Percentiles rank a stretch among this genome's conserved stretches.
These are phyloP conservation scores for Calonectria honghensis DNA, from an alignment of 2,329 filamentous ascomycete genomes.

Conservation along the genomic window DNA sequence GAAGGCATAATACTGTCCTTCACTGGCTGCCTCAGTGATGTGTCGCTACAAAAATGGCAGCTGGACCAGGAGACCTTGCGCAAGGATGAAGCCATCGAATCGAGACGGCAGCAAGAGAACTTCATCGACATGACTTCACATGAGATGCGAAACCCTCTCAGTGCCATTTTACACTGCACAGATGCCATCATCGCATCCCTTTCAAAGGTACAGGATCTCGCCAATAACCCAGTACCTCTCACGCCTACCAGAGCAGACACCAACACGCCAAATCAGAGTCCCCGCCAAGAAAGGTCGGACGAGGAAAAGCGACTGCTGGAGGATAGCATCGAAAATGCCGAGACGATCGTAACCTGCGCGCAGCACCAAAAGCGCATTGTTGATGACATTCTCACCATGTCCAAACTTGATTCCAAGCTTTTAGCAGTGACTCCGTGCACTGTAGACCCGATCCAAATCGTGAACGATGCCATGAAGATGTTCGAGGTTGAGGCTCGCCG, in stretches of 20 bases:
- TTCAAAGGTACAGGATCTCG: slow-evolving; percentile 65
- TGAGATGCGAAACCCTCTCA: slow-evolving; percentile 84
- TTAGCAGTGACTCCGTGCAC: slow-evolving; percentile 83
- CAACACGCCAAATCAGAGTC: slow-evolving; percentile 29
- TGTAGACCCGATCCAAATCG: slow-evolving; percentile 79
- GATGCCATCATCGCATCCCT: slow-evolving; percentile 79
- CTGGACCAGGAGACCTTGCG: slow-evolving; percentile 69
- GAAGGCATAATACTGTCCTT: slow-evolving; percentile 69
- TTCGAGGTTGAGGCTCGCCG: slow-evolving; percentile 85
- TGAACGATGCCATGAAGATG: slow-evolving; percentile 83
- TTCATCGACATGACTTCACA: slow-evolving; percentile 87
- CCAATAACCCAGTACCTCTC: slow-evolving; percentile 50
- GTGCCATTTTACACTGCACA: slow-evolving; percentile 83
- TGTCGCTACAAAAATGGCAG: slow-evolving; percentile 71
- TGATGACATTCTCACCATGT: slow-evolving; percentile 84
- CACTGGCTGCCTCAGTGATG: slow-evolving; percentile 69
- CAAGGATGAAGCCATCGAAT: slow-evolving; percentile 75
- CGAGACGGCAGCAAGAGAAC: slow-evolving; percentile 83
- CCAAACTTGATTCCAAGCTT: slow-evolving; percentile 85
- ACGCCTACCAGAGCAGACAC: slow-evolving; percentile 49
- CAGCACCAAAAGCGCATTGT: slow-evolving; percentile 88
- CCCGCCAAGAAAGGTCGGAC: slow-evolving; percentile 51
- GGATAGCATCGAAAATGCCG: slow-evolving; percentile 82
- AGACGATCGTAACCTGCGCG: slow-evolving; percentile 86
- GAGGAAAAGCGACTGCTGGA: slow-evolving; percentile 68